A percentile compares a stretch with the other conserved stretches of the same genome.
These are phyloP conservation scores for Phycomyces nitens DNA, from an alignment of 192 early-diverging fungal species.

Conservation along the genomic window DNA sequence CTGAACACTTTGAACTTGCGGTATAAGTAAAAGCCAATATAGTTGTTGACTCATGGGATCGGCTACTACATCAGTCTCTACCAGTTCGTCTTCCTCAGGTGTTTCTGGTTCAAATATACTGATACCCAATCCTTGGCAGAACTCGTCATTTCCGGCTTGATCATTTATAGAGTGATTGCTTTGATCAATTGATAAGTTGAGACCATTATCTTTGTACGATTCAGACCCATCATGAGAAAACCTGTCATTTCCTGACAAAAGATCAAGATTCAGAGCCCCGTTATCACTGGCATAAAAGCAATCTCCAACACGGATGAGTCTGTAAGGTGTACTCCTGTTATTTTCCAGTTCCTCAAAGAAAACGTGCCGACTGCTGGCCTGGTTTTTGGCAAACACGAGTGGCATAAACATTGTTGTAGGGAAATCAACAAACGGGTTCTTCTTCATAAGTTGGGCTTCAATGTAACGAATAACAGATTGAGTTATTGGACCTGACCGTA, in stretches of 20 bases:
- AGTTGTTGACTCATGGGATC: conserved; percentile 30
- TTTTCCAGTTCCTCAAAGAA: conserved; percentile 52
- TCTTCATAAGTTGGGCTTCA: conserved; percentile 49
- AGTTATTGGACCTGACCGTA: conserved; percentile 55
- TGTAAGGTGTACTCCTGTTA: conserved; percentile 42
- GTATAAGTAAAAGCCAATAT: conserved; percentile 66
- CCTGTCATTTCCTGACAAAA: background rate
- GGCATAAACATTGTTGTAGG: conserved; percentile 50
- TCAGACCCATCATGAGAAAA: conserved; percentile 5
- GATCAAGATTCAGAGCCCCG: background rate
- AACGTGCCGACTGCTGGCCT: conserved; percentile 40
- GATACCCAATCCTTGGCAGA: conserved; percentile 53
- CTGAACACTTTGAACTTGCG: conserved; percentile 49
- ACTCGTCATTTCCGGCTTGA: conserved; percentile 32
- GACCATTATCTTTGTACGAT: conserved; percentile 1
- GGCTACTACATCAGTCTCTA: background rate
- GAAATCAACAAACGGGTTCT: conserved; percentile 54
- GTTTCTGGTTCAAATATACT: conserved; percentile 30
- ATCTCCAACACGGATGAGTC: conserved; percentile 46
- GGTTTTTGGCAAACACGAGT: conserved; percentile 46
- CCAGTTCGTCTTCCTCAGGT: conserved; percentile 16
- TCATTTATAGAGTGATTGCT: background rate
- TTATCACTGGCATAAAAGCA: conserved; percentile 51
- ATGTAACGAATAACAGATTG: conserved; percentile 44
- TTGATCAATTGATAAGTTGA: conserved; percentile 12